Base-by-base conservation (phyloP, 1,139 yeast species). In the Blastobotrys illinoisensis region DNA sequence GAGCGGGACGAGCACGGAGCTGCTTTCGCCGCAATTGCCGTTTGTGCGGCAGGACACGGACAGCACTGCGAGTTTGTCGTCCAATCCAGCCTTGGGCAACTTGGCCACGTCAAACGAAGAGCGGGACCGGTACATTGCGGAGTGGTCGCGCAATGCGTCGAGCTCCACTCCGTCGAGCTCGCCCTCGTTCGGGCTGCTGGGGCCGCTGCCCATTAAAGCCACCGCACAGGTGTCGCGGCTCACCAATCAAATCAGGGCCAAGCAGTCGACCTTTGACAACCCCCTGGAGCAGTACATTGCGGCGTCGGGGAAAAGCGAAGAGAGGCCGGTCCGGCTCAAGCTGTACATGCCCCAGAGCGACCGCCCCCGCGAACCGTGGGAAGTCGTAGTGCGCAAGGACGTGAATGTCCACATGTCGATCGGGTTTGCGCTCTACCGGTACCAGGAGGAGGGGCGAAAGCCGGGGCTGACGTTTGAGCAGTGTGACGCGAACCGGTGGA, bases 281-380 rank as follows among this genome's bases (percentile, higher is more conserved):
- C 78, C 79, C 1, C 64, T 75, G 19, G 77, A 74, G 51, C 72
- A 71, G 55, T 75, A 70, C 60, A 66, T 72, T 19, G 67, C 67
- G 24, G 76, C 76, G 0, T 69, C 74, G 3, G 77, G 78, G 14
- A 69, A 67, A 47, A 64, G 71, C 43, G 71, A 70, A 50, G 65
- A 69, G 21, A 60, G 64, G 26, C 71, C 76, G 1, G 60, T 74
- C n/a, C 56, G 53, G 21, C 63, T 75, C 40, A 69, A 67, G 47
- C 67, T 75, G 59, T 74, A 68, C 59, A 66, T 75, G 64, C 76
- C 76, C 1, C 58, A 67, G n/a, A 60, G 72, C 26, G 59, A 59
- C 14, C 57, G 60, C 7, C 74, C 77, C 3, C 60, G 59, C 14
- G 50, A 50, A 9, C 71, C 76, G 1, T 67, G 75, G 66, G 66